Conservation (phyloP, 177 flowering plant species). For the Tripterygium wilfordii region DNA sequence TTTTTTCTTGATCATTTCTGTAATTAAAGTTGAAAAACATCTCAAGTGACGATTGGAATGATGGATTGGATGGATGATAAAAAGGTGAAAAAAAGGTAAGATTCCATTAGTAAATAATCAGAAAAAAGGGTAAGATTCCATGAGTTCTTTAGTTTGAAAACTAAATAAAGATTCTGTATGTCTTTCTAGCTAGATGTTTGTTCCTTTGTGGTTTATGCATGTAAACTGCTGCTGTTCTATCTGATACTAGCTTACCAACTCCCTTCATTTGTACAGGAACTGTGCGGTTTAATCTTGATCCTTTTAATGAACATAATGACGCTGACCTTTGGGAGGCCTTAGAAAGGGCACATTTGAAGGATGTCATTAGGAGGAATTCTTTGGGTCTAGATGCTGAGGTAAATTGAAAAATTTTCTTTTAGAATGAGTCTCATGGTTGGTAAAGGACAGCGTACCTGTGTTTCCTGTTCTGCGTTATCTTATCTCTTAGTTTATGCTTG, state of each 20-base stretch:
- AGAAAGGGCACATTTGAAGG: conserved; percentile 95
- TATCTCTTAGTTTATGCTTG: background rate
- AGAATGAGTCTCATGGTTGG: background rate
- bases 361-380: conserved; percentile 74
- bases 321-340: conserved; percentile 98
- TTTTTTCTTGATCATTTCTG: no score
- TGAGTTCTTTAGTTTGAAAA: no score
- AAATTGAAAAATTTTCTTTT: conserved; percentile 12
- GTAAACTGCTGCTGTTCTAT: background rate
- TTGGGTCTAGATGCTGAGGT: conserved; percentile 97
- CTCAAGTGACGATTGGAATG: no score
- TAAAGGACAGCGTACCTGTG: background rate
- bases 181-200: no score
- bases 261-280: conserved; percentile 46
- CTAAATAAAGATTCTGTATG: no score
- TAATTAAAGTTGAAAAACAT: no score
- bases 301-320: conserved; percentile 93
- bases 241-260: background rate
- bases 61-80: no score
- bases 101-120: no score
- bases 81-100: no score
- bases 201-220: background rate
- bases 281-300: conserved; percentile 95
- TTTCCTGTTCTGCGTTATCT: background rate
- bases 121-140: no score